A percentile compares a stretch with the other conserved stretches of the same genome.
Evolutionary conservation across 2,329 filamentous ascomycete species (phyloP).

Genomic region (Ascochyta koolunga): DNA sequence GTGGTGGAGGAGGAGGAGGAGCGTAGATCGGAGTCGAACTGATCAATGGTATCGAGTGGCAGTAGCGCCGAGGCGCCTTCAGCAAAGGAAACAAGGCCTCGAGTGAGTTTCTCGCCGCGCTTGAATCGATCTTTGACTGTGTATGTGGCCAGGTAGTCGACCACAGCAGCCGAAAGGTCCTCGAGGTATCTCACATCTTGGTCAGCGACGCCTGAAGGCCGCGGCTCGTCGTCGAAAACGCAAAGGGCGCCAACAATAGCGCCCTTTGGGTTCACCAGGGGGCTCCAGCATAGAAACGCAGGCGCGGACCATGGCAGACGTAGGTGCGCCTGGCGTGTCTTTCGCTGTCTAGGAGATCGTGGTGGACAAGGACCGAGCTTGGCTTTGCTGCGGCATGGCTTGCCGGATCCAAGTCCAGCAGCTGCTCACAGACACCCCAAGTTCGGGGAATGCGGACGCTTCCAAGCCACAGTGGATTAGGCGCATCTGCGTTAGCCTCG

Average conservation of each 20-base stretch:
- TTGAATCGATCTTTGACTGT: conserved; percentile 33
- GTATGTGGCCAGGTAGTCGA: conserved; percentile 35
- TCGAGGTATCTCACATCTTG: conserved; percentile 21
- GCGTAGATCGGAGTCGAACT: neutral
- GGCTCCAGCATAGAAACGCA: conserved; percentile 39
- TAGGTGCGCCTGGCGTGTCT: conserved; percentile 25
- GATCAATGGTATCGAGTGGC: conserved; percentile 17
- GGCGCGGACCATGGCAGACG: conserved; percentile 14
- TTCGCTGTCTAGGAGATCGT: conserved; percentile 18
- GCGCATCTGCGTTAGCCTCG: conserved; percentile 9
- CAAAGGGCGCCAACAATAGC: conserved; percentile 33
- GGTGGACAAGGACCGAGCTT: conserved; percentile 15
- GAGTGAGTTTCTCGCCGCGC: conserved; percentile 38
- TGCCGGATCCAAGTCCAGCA: conserved; percentile 15
- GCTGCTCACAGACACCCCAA: conserved; percentile 33
- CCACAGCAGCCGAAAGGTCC: conserved; percentile 36
- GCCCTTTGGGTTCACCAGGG: conserved; percentile 31
- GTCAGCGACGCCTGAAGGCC: conserved; percentile 18
- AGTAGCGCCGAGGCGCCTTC: conserved; percentile 34
- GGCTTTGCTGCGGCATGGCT: neutral
- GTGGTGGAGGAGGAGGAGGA: neutral
- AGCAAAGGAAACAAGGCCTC: conserved; percentile 40
- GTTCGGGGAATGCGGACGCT: conserved; percentile 37
- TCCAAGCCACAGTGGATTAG: conserved; percentile 35
- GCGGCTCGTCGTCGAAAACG: conserved; percentile 31